Conservation (phyloP, 495 filamentous ascomycete species). For the Xylaria scruposa region DNA sequence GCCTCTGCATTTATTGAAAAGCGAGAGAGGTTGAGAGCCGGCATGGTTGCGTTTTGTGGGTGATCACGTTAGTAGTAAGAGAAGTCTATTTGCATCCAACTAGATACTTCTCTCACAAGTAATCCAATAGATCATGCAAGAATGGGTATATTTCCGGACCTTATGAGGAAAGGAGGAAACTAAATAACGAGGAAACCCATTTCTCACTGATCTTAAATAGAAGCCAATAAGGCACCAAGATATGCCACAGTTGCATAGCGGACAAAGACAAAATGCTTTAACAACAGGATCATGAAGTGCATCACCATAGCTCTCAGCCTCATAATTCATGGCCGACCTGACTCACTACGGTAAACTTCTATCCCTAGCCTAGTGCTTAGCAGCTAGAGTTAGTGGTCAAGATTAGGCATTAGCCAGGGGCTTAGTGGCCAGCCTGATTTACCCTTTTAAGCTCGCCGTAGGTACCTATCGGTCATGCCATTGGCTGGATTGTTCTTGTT, state of each 20-base stretch:
- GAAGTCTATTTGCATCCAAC: background rate
- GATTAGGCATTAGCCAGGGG: background rate
- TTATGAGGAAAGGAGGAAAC: background rate
- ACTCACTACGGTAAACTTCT: constrained; percentile 11
- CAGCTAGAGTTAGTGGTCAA: background rate
- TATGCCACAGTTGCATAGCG: background rate
- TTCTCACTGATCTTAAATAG: background rate
- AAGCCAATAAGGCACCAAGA: background rate
- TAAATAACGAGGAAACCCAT: background rate
- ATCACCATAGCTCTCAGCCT: background rate
- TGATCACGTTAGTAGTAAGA: background rate
- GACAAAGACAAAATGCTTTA: background rate
- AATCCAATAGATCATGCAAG: background rate
- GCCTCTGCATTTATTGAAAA: background rate
- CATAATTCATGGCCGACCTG: background rate
- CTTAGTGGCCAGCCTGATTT: background rate
- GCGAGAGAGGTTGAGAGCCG: background rate
- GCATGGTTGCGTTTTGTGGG: background rate
- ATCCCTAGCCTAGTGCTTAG: background rate
- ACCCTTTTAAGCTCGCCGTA: constrained; percentile 6
- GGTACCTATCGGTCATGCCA: background rate
- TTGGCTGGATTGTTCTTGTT: background rate
- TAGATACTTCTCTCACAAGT: background rate
- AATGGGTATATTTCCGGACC: background rate
- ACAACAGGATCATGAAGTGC: background rate